Evolutionary conservation across 768 basidiomycete genomes (phyloP).

Genomic region (Boletus fagicola): DNA sequence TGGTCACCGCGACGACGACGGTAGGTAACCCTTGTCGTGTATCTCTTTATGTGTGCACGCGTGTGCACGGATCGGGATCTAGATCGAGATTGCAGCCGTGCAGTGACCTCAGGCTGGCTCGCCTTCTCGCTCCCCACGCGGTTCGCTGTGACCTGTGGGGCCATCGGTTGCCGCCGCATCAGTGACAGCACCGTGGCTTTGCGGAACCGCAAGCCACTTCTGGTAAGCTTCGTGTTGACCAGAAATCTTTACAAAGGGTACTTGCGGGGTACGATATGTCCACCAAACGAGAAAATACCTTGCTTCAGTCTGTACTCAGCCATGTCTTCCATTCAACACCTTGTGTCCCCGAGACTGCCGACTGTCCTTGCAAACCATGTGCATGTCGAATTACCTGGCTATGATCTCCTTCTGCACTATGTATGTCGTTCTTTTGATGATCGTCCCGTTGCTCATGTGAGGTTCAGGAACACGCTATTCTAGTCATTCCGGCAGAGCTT

Average conservation of each 20-base stretch:
- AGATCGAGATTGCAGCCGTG: no score
- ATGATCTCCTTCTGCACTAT: conserved; percentile 13
- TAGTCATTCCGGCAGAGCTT: conserved; percentile 3
- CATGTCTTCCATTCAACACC: conserved; percentile 7
- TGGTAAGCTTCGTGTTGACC: background rate
- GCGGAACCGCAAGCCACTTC: background rate
- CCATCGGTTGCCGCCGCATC: background rate
- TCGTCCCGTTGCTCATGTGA: background rate
- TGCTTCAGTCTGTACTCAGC: background rate
- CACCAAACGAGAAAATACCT: background rate
- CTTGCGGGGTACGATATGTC: background rate
- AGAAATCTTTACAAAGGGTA: background rate
- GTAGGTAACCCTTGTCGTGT: no score
- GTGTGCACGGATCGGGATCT: background rate
- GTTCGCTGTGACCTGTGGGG: background rate
- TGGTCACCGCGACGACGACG: no score
- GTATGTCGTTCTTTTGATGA: background rate
- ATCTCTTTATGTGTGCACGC: background rate
- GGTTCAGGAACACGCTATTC: conserved; percentile 3
- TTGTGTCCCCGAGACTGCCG: conserved; percentile 9
- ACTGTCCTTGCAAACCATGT: conserved; percentile 5
- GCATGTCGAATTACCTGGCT: conserved; percentile 15
- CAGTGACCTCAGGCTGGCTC: no score
- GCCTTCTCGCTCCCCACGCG: background rate
- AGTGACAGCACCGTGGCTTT: background rate